phyloP scores from a whole-genome alignment of 495 filamentous ascomycete species.

The Aspergillus baeticus region DNA sequence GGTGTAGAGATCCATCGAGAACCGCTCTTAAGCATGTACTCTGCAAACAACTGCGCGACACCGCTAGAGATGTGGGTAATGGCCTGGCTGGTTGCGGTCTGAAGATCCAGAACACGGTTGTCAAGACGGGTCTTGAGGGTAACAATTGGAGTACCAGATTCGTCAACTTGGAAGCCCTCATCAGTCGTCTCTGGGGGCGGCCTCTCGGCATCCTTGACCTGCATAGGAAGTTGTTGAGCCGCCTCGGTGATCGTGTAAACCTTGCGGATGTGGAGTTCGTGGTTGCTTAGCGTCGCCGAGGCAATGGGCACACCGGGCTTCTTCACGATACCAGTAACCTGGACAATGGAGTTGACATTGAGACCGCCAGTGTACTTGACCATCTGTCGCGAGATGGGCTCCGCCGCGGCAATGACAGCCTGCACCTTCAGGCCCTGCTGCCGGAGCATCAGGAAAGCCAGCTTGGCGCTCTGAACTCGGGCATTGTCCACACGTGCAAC shows the following conservation, averaged over 20 bases:
- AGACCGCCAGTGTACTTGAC: constrained; percentile 83
- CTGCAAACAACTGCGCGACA: constrained; percentile 75
- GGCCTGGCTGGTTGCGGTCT: constrained; percentile 82
- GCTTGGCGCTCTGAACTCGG: constrained; percentile 83
- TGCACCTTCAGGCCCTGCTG: constrained; percentile 82
- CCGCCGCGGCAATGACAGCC: constrained; percentile 63
- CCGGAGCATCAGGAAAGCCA: constrained; percentile 87
- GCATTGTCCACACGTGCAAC: constrained; percentile 85
- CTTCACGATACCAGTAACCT: constrained; percentile 74
- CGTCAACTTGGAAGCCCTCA: constrained; percentile 44
- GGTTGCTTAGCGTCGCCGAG: constrained; percentile 70
- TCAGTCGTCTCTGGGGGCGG: constrained; percentile 49
- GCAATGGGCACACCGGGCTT: constrained; percentile 73
- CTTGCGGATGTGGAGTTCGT: constrained; percentile 78
- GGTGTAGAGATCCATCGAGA: constrained; percentile 90
- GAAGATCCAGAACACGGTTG: constrained; percentile 88
- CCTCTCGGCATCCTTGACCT: constrained; percentile 62
- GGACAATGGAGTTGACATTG: constrained; percentile 75
- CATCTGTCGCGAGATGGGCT: constrained; percentile 68
- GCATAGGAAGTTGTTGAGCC: constrained; percentile 66
- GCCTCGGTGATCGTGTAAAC: constrained; percentile 73
- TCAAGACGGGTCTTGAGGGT: constrained; percentile 75
- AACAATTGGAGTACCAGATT: constrained; percentile 59
- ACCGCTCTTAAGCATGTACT: constrained; percentile 70
- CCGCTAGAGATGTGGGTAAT: constrained; percentile 81